Base-by-base conservation (phyloP, 2,329 filamentous ascomycete species). In the Xylariales sp. region DNA sequence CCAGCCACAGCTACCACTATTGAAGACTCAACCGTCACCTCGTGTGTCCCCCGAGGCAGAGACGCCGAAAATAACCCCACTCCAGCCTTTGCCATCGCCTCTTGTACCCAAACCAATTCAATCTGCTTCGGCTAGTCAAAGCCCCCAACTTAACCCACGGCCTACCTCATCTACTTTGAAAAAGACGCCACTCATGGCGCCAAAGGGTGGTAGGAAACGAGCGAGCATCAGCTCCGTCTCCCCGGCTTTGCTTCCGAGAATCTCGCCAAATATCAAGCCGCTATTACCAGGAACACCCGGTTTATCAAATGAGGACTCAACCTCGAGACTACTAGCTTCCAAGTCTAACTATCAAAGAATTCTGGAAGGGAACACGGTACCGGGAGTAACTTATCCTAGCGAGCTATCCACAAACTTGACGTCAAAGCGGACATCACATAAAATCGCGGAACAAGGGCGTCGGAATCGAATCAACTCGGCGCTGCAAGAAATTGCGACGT, bases 331-430 rank as follows among this genome's bases (percentile, higher is more conserved):
- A 52, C 86, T 99, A 34, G 93, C 94, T 43, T 93, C 93, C 16
- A 98, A 98, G 79, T 98, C 95, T 1, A 99, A 99, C 76, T 99
- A 99, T 76, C 95, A 98, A 76, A 97, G 97, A 75, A 96, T 99
- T 45, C 82, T 99, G 10, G 96, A 98, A 78, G 96, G 96, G 56
- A 98, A 94, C 58, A 90, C 91, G 64, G 89, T 97, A 0, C 94
- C 94, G 0, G 95, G 95, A 12, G 91, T 97, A 12, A 92, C 91
- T 1, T 98, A 97, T 74, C 94, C 95, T 0, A 93, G 92, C 73
- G 93, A 94, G 59, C 85, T 99, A 49, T 97, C 94, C 6, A 97
- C 94, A 28, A 97, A 97, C 72, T 83, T 99, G 32, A 97, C 94
- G 0, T 97, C 94, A 3, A 99, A 99, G 83, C 91, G 95, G 61